Evolutionary conservation across 1,139 yeast species (phyloP).

Genomic region (Lodderomyces elongisporus): DNA sequence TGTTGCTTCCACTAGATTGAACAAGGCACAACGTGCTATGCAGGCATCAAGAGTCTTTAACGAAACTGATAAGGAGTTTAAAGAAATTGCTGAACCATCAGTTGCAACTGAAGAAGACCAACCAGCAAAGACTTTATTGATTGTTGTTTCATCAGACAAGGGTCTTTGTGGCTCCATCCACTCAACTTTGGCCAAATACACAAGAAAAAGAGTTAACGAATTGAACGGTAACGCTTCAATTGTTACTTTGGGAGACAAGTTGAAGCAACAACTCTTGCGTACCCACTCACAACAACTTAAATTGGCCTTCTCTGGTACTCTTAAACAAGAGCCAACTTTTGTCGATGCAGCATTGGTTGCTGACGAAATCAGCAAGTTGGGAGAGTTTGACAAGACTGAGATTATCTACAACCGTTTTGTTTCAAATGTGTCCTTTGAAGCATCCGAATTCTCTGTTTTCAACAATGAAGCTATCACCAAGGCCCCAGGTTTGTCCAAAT

Average conservation of each 20-base stretch:
- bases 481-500: constrained; percentile 83
- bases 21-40: constrained; percentile 96
- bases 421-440: constrained; percentile 87
- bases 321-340: constrained; percentile 95
- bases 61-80: constrained; percentile 74
- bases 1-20: constrained; percentile 96
- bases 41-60: constrained; percentile 81
- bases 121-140: constrained; percentile 52
- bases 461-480: constrained; percentile 69
- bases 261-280: constrained; percentile 83
- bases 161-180: constrained; percentile 99
- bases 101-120: constrained; percentile 19
- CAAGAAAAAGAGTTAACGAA: constrained; percentile 60
- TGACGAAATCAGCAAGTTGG: constrained; percentile 70
- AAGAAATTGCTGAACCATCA: constrained; percentile 74
- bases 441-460: constrained; percentile 64
- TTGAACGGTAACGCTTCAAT: constrained; percentile 70
- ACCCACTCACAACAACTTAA: constrained; percentile 65
- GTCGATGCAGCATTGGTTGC: constrained; percentile 84
- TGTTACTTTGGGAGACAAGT: constrained; percentile 91
- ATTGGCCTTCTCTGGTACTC: constrained; percentile 82
- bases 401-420: constrained; percentile 84
- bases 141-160: constrained; percentile 93
- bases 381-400: constrained; percentile 72
- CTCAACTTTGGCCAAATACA: constrained; percentile 86